phyloP scores from a whole-genome alignment of 2,329 filamentous ascomycete genomes.

The Plectosphaerella cucumerina region DNA sequence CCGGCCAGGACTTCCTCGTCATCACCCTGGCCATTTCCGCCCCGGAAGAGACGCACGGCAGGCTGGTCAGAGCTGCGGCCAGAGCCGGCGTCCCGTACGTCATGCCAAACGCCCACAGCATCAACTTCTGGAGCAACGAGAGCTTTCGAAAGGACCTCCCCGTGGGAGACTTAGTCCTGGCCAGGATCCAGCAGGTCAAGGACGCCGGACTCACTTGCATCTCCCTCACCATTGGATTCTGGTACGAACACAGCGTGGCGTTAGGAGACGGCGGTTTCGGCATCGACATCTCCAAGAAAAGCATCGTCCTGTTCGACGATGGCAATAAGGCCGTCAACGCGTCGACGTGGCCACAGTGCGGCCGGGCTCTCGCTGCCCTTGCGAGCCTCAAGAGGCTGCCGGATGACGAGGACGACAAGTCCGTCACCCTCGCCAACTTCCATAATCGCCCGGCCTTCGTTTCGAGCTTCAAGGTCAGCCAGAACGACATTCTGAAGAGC shows the following conservation, averaged over 20 bases:
- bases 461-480: slow-evolving; percentile 53
- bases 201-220: not conserved
- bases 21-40: slow-evolving; percentile 41
- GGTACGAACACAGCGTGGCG: not conserved
- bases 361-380: slow-evolving; percentile 28
- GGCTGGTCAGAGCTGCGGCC: slow-evolving; percentile 43
- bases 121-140: slow-evolving; percentile 16
- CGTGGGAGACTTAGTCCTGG: slow-evolving; percentile 20
- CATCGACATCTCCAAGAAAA: slow-evolving; percentile 41
- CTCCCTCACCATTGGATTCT: not conserved
- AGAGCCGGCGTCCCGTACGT: slow-evolving; percentile 47
- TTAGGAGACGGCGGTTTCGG: slow-evolving; percentile 21
- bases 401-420: too few relatives aligned
- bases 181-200: too few relatives aligned
- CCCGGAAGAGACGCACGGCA: slow-evolving; percentile 31
- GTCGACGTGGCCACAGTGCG: slow-evolving; percentile 57
- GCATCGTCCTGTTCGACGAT: slow-evolving; percentile 46
- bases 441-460: slow-evolving; percentile 46
- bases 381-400: slow-evolving; percentile 29
- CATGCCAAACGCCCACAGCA: slow-evolving; percentile 43
- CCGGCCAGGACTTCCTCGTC: slow-evolving; percentile 49
- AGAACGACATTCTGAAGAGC: slow-evolving; percentile 62
- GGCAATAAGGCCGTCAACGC: slow-evolving; percentile 52
- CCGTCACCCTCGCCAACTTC: slow-evolving; percentile 17
- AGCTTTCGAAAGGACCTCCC: slow-evolving; percentile 20